These are phyloP conservation scores for Limtongia smithiae DNA, from an alignment of 805 yeast genomes.

Conservation along the genomic window DNA sequence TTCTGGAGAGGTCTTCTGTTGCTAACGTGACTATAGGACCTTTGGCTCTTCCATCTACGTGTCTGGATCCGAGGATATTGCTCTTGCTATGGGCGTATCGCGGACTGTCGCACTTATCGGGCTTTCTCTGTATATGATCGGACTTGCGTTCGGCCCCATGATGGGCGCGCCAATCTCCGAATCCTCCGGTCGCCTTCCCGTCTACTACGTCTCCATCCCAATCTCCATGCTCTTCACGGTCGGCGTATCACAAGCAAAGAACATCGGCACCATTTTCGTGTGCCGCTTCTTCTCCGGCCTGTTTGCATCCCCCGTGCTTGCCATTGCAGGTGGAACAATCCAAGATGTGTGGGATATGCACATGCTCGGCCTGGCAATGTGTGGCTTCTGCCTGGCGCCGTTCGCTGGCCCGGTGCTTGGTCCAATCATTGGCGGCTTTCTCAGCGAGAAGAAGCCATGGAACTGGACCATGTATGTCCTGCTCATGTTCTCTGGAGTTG, in stretches of 20 bases:
- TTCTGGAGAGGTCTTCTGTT: too few relatives aligned
- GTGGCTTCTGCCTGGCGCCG: conserved; percentile 66
- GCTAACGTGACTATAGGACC: conserved; percentile 35
- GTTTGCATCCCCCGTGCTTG: conserved; percentile 76
- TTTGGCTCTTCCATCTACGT: conserved; percentile 74
- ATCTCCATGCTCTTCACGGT: conserved; percentile 30
- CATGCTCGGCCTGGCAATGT: conserved; percentile 65
- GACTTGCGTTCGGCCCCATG: conserved; percentile 47
- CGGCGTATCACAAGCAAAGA: conserved; percentile 44
- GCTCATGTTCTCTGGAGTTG: conserved; percentile 59
- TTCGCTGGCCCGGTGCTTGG: conserved; percentile 54
- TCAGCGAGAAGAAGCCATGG: conserved; percentile 52
- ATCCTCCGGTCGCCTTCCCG: conserved; percentile 57
- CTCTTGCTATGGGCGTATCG: conserved; percentile 47
- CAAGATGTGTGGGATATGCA: conserved; percentile 68
- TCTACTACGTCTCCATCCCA: conserved; percentile 49
- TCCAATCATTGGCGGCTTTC: conserved; percentile 49
- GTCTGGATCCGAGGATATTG: conserved; percentile 57
- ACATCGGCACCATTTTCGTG: conserved; percentile 59
- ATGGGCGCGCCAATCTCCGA: conserved; percentile 63
- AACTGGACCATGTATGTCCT: conserved; percentile 70
- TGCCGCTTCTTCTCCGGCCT: conserved; percentile 73
- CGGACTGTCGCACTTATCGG: conserved; percentile 65
- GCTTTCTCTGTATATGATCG: conserved; percentile 52
- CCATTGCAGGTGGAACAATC: conserved; percentile 83